A percentile compares a stretch with the other conserved stretches of the same genome.
phyloP scores from a whole-genome alignment of 345 rosid species.

The Eutrema japonicum region DNA sequence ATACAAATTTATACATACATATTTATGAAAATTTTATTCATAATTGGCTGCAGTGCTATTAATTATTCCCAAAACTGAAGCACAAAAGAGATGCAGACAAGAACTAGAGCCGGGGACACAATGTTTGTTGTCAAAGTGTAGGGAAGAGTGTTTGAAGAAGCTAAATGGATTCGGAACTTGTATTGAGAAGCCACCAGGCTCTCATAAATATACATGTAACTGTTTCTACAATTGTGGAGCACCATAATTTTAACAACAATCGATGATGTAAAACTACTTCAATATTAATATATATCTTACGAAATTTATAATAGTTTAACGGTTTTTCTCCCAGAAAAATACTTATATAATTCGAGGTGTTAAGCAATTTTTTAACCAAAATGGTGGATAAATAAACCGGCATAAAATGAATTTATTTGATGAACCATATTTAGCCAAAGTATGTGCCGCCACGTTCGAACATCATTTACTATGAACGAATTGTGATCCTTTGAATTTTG shows the following conservation, averaged over 20 bases:
- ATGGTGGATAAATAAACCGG: too few relatives aligned
- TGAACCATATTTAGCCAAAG: too few relatives aligned
- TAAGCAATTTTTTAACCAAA: too few relatives aligned
- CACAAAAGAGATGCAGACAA: slow-evolving; percentile 4
- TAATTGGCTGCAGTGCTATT: not conserved
- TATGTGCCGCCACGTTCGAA: too few relatives aligned
- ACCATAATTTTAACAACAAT: not conserved
- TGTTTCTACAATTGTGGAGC: slow-evolving; percentile 17
- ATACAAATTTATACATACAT: not conserved
- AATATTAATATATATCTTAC: not conserved
- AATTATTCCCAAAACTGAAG: slow-evolving; percentile 21
- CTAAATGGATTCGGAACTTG: slow-evolving; percentile 29
- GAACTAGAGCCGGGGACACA: not conserved
- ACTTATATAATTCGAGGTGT: too few relatives aligned
- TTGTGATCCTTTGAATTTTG: too few relatives aligned
- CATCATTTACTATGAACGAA: too few relatives aligned
- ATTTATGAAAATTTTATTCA: not conserved
- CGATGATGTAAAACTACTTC: not conserved
- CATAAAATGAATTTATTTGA: too few relatives aligned
- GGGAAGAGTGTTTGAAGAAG: slow-evolving; percentile 2
- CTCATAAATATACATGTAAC: slow-evolving; percentile 3
- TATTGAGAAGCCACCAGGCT: slow-evolving; percentile 18
- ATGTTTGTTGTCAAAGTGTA: slow-evolving; percentile 26
- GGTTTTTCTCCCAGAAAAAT: too few relatives aligned
- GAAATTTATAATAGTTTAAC: too few relatives aligned